Base-by-base conservation (phyloP, 441 rosid genomes). In the Erodium moschatum region DNA sequence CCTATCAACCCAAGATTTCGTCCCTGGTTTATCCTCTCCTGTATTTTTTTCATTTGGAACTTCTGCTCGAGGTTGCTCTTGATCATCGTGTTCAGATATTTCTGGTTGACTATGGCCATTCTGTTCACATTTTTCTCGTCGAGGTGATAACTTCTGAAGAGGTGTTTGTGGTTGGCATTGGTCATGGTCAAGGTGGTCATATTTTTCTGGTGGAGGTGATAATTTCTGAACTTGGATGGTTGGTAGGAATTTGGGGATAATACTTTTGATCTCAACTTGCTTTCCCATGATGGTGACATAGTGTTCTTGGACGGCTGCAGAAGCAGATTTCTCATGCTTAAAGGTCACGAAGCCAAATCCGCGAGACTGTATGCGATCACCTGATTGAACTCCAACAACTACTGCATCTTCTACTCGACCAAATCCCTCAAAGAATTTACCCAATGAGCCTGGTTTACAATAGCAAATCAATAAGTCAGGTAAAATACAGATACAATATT, bases 321-420 rank as follows among this genome's bases (percentile, higher is more conserved):
- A 71, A 69, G 76, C 86, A 69, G 88, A 84, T 74, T 72, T 73
- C 67, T 82, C 83, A 20, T 81, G 73, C 68, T 80, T 81, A 68
- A 87, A 87, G 78, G 77, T 86, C 54, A 87, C 81, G 52, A 81
- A 84, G 58, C 92, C 92, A 80, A 84, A 86, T 73, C 92, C 86
- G 35, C 87, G 81, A 18, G 89, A 81, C 58, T 69, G 73, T 29
- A 69, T 24, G 71, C 66, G 72, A 63, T 80, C 77, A 63, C 77
- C 84, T 52, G 65, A 16, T 75, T 68, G 79, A 69, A 46, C n/a
- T 75, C 64, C 79, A 21, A 77, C 16, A 68, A 85, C 77, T 35
- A 7, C 64, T 38, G 89, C 87, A 74, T 80, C 78, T 68, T 83
- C 88, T 60, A 87, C 89, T 4, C 79, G 27, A 48, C 92, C 90